phyloP scores from a whole-genome alignment of 352 stramenopile genomes.

The Phytophthora sansomeana region DNA sequence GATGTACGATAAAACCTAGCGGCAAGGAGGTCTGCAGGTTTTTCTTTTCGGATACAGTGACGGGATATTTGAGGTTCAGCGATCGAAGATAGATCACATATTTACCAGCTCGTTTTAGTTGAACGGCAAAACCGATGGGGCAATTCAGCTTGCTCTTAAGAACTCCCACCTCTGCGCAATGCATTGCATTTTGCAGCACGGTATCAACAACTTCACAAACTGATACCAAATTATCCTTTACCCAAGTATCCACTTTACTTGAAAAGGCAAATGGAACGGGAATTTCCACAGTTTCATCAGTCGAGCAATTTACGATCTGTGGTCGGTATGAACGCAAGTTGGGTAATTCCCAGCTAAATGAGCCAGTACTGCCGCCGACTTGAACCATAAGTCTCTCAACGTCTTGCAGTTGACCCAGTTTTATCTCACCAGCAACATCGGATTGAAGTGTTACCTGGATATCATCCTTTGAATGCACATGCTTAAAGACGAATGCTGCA shows the following conservation, averaged over 20 bases:
- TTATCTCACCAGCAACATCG: conserved; percentile 47
- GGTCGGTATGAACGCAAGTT: conserved; percentile 45
- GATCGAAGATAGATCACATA: conserved; percentile 48
- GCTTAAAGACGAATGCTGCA: conserved; percentile 33
- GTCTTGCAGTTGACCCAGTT: conserved; percentile 42
- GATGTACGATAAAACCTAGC: conserved; percentile 30
- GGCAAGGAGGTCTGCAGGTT: conserved; percentile 14
- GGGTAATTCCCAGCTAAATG: conserved; percentile 55
- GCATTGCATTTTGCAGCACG: conserved; percentile 34
- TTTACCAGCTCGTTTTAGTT: conserved; percentile 31
- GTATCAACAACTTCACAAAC: conserved; percentile 42
- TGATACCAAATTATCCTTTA: conserved; percentile 29
- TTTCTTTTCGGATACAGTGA: conserved; percentile 42
- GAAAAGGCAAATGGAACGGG: conserved; percentile 44
- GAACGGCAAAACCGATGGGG: conserved; percentile 32
- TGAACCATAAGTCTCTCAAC: conserved; percentile 26
- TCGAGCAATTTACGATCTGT: conserved; percentile 43
- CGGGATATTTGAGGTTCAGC: conserved; percentile 40
- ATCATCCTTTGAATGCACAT: conserved; percentile 32
- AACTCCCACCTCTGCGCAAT: conserved; percentile 20
- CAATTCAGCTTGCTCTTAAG: conserved; percentile 30
- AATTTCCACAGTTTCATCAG: conserved; percentile 41
- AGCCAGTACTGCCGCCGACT: conserved; percentile 9
- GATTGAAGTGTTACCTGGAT: conserved; percentile 37
- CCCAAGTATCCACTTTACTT: conserved; percentile 37